Evolutionary conservation across 805 yeast genomes (phyloP).

Genomic region (Yamadazyma sp.): DNA sequence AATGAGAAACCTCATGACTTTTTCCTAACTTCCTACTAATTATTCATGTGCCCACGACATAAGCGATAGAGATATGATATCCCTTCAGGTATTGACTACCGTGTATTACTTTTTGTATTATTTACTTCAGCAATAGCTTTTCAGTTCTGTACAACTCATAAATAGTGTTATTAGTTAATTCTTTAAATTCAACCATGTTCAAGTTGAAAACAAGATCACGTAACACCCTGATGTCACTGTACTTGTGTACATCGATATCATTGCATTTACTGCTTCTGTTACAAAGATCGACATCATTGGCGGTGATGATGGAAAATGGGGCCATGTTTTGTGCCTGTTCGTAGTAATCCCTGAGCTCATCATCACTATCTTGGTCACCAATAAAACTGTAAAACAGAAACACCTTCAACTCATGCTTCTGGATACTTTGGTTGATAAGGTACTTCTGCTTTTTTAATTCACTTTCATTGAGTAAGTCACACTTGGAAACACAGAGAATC

Average conservation of each 20-base stretch:
- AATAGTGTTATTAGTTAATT: conserved; percentile 15
- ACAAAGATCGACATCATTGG: conserved; percentile 4
- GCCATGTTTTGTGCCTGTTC: conserved; percentile 1
- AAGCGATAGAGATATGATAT: too few species aligned
- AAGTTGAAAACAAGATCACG: conserved; percentile 13
- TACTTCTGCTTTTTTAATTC: conserved; percentile 12
- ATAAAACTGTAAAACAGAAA: conserved; percentile 8
- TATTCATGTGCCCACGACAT: conserved; percentile 1
- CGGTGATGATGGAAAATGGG: conserved; percentile 13
- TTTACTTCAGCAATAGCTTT: conserved; percentile 11
- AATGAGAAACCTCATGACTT: too few species aligned
- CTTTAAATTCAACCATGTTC: conserved; percentile 15
- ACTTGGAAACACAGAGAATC: conserved; percentile 12
- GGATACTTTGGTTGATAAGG: conserved; percentile 3
- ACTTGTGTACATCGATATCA: conserved; percentile 8
- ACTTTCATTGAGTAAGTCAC: conserved; percentile 10
- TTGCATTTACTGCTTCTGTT: not conserved
- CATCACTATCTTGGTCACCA: conserved; percentile 9
- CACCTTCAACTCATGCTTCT: conserved; percentile 5
- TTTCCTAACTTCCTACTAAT: too few species aligned
- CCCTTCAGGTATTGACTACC: conserved; percentile 7
- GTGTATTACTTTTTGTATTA: conserved; percentile 6
- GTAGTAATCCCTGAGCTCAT: conserved; percentile 5
- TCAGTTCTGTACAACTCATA: conserved; percentile 18
- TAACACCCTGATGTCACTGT: conserved; percentile 10